Evolutionary conservation across 2,329 filamentous ascomycete species (phyloP).

Genomic region (Pseudocercospora cruenta): DNA sequence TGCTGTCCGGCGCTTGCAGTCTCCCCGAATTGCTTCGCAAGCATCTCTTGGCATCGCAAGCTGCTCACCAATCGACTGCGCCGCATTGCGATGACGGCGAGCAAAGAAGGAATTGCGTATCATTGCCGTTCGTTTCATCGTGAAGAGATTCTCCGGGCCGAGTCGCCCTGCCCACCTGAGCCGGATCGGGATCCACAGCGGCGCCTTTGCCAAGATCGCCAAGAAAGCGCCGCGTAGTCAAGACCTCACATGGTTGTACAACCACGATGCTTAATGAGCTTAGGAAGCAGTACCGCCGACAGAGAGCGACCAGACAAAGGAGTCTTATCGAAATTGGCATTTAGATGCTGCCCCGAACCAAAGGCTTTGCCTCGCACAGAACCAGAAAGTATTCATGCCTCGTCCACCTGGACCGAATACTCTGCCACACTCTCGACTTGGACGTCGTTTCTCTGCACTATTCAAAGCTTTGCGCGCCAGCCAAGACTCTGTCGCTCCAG

Average conservation of each 20-base stretch:
- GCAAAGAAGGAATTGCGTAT: neutral
- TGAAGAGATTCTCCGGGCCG: neutral
- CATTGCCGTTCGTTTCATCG: neutral
- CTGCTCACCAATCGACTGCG: neutral
- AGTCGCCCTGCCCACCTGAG: neutral
- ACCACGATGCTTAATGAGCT: neutral
- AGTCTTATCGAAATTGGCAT: neutral
- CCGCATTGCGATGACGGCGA: neutral
- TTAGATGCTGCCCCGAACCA: neutral
- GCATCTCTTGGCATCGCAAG: neutral
- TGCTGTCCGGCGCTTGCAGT: neutral
- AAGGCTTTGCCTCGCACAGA: neutral
- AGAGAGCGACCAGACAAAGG: neutral
- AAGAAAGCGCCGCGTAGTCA: neutral
- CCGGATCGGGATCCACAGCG: neutral
- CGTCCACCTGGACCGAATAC: conserved; percentile 10
- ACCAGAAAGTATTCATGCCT: neutral
- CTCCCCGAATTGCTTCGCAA: neutral
- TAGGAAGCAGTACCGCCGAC: neutral
- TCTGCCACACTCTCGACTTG: too few species aligned
- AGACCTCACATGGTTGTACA: neutral
- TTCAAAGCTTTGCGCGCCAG: conserved; percentile 5
- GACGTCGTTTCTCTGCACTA: neutral
- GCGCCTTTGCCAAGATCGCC: neutral
- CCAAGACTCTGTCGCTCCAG: conserved; percentile 11